Base-by-base conservation (phyloP, 306 rosid species). In the Cucurbita argyrosperma region DNA sequence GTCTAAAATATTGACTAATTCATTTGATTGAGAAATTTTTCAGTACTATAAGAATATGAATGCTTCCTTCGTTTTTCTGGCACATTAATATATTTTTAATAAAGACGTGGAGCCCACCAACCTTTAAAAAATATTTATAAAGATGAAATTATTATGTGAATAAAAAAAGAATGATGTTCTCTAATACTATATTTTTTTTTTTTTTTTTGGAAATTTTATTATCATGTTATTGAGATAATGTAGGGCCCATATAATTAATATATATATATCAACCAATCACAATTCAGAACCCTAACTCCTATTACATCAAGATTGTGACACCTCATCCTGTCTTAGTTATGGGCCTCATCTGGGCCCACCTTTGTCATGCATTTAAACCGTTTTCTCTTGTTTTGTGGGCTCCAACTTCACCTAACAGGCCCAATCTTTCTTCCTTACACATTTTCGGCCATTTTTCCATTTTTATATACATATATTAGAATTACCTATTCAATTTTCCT, bases 381-480 rank as follows among this genome's bases (percentile, higher is more conserved):
- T 54, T 54, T 9, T 6, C 60, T 62, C 68, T 78, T 0, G 15
- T 8, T 18, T 26, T 18, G 79, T 74, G 79, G 84, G 77, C 63
- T 72, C 81, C 76, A 68, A 51, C 19, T 63, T 37, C 62, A 82
- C 82, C 80, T 21, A 79, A 63, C 57, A 23, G 46, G 57, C 68
- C 72, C 76, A 76, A 79, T 75, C 35, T 69, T 63, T 14, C 69
- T 11, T 16, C 47, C 26, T 40, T 10, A 42, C 55, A 42, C 39
- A 67, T 67, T 67, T 67, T 67, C 11, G 35, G 35, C 46, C 55
- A 11, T 46, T 7, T 67, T 21, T 10, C 72, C 39, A 1, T 4
- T 5, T 1, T 65, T 65, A 19, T 19, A 19, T 26, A 26, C 54
- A 12, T 1, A 26, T 12, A 26, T 1, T 26, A 58, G 4, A 61